phyloP scores from a whole-genome alignment of 1,139 yeast species.

The Blastobotrys illinoisensis region DNA sequence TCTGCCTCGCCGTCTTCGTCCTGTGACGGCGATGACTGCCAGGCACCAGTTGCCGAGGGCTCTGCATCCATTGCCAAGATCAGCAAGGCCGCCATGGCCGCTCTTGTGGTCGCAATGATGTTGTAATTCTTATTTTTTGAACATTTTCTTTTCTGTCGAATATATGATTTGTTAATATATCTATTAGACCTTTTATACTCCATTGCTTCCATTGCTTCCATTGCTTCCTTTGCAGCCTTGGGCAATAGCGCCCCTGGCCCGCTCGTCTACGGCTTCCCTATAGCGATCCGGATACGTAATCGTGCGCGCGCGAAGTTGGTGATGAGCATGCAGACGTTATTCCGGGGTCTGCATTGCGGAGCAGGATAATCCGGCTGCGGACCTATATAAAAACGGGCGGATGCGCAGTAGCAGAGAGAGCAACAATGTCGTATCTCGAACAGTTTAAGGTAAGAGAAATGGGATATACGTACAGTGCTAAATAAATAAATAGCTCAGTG shows the following conservation, averaged over 20 bases:
- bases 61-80: neutral
- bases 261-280: too few relatives aligned
- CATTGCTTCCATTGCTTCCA: too few relatives aligned
- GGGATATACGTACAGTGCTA: neutral
- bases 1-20: neutral
- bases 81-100: neutral
- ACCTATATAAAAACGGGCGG: neutral
- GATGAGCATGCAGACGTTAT: neutral
- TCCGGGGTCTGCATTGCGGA: neutral
- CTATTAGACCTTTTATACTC: neutral
- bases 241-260: too few relatives aligned
- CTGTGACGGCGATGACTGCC: neutral
- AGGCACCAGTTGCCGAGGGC: neutral
- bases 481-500: slow-evolving; percentile 17
- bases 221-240: too few relatives aligned
- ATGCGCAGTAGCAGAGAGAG: too few relatives aligned
- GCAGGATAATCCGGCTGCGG: neutral
- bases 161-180: neutral
- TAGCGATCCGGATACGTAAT: neutral
- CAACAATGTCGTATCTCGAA: neutral
- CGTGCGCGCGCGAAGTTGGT: neutral
- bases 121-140: neutral
- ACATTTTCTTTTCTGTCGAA: neutral
- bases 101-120: neutral
- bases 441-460: neutral